These are phyloP conservation scores for Boletellus sp. DNA, from an alignment of 1,284 basidiomycete genomes.

Conservation along the genomic window DNA sequence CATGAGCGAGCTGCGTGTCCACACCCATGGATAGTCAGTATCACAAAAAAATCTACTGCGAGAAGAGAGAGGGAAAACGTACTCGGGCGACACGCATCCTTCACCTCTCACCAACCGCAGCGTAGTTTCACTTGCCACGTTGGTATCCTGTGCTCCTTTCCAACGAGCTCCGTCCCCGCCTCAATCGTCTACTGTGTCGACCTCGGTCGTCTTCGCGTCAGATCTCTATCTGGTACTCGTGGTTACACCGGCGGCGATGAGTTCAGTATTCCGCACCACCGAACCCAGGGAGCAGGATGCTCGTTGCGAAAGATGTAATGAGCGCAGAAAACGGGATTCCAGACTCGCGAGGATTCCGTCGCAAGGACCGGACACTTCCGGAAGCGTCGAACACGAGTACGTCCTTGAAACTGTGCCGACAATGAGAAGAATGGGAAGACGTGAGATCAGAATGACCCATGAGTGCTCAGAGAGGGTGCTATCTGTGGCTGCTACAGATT, in stretches of 20 bases:
- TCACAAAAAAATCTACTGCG: no score
- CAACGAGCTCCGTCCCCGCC: conserved; percentile 37
- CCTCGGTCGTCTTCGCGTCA: conserved; percentile 29
- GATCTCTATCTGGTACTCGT: conserved; percentile 2
- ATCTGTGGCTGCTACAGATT: conserved; percentile 38
- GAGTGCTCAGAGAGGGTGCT: conserved; percentile 32
- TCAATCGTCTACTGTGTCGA: conserved; percentile 41
- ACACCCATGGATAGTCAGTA: not conserved
- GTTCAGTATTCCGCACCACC: conserved; percentile 33
- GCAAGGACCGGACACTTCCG: conserved; percentile 54
- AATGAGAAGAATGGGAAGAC: conserved; percentile 34
- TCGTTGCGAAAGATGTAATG: conserved; percentile 38
- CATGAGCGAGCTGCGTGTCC: conserved; percentile 53
- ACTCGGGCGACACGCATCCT: conserved; percentile 30
- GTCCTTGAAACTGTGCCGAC: conserved; percentile 53
- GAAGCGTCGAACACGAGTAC: conserved; percentile 62
- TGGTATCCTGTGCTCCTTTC: conserved; percentile 53
- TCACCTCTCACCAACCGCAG: conserved; percentile 54
- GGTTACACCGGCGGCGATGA: conserved; percentile 16
- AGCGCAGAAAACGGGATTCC: conserved; percentile 30
- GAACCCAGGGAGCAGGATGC: conserved; percentile 45
- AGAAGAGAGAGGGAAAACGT: not conserved
- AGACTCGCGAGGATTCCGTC: conserved; percentile 37
- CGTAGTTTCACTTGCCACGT: conserved; percentile 64
- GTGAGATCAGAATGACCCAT: conserved; percentile 33